Evolutionary conservation across 352 stramenopile species (phyloP).

Genomic region (Blastocystis sp.): DNA sequence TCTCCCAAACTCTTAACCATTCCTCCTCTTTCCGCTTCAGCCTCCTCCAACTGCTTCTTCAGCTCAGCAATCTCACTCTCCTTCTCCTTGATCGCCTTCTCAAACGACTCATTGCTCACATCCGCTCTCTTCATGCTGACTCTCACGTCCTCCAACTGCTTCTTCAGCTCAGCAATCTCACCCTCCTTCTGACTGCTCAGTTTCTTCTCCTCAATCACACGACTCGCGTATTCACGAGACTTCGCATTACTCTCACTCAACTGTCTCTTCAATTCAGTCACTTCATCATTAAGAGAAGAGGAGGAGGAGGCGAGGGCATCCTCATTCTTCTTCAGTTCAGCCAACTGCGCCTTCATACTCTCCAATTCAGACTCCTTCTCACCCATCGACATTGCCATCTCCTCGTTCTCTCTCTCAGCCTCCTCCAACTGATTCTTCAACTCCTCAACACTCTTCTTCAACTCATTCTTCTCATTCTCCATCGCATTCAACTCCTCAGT

Average conservation of each 20-base stretch:
- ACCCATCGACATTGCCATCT: no score
- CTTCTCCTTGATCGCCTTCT: no score
- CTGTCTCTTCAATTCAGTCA: background rate
- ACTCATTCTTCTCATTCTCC: background rate
- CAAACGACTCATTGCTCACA: no score
- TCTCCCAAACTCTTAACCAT: background rate
- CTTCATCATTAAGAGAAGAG: background rate
- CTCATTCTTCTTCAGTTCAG: background rate
- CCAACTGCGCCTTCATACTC: slow-evolving; percentile 1
- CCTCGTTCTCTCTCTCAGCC: no score
- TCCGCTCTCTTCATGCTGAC: no score
- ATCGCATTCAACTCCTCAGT: background rate
- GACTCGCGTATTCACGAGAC: slow-evolving; percentile 22
- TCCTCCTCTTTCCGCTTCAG: background rate
- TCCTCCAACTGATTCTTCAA: no score
- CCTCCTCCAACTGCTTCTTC: background rate
- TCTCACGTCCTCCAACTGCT: no score
- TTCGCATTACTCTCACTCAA: background rate
- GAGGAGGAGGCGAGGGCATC: background rate
- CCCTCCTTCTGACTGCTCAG: background rate
- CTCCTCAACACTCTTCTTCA: background rate
- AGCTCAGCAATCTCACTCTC: background rate
- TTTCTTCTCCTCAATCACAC: no score
- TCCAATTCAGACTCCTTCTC: background rate
- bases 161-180: background rate